phyloP scores from a whole-genome alignment of 1,284 basidiomycete genomes.

The Microbotryum saponariae region DNA sequence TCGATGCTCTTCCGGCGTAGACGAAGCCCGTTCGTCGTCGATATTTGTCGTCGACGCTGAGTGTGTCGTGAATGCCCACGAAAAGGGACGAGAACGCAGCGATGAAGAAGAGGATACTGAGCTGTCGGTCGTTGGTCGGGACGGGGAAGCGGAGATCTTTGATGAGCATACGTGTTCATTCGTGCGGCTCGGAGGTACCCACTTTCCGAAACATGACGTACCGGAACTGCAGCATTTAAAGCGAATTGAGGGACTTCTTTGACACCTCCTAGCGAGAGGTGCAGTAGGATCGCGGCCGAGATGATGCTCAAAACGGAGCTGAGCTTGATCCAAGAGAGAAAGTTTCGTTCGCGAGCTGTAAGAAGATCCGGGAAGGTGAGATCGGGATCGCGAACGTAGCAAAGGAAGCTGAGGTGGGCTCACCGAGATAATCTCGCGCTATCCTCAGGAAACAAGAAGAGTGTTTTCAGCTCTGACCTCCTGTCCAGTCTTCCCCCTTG shows the following conservation, averaged over 20 bases:
- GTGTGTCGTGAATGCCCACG: conserved; percentile 7
- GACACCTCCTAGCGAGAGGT: conserved; percentile 18
- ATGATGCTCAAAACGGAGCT: conserved; percentile 16
- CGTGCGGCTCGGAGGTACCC: neutral
- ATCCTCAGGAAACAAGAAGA: too few species aligned
- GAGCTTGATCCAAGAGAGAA: conserved; percentile 23
- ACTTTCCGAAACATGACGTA: neutral
- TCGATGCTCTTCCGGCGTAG: conserved; percentile 8
- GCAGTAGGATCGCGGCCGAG: conserved; percentile 18
- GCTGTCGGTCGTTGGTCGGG: conserved; percentile 1
- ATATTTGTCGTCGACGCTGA: neutral
- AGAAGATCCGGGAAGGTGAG: neutral
- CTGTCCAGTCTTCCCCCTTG: too few species aligned
- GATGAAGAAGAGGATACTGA: conserved; percentile 28
- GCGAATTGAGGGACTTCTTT: conserved; percentile 10
- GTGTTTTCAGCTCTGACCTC: too few species aligned
- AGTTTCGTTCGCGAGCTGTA: conserved; percentile 29
- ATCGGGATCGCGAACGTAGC: neutral
- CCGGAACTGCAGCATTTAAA: conserved; percentile 14
- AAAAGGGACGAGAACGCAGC: conserved; percentile 7
- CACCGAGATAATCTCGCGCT: too few species aligned
- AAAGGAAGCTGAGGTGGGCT: too few species aligned
- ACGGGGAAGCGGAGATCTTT: neutral
- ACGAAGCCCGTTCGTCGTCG: conserved; percentile 22
- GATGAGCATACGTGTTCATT: neutral